Evolutionary conservation across 2,329 filamentous ascomycete species (phyloP), one percentile per base, ranked within the genome.

Genomic region (Diaporthe eres): DNA sequence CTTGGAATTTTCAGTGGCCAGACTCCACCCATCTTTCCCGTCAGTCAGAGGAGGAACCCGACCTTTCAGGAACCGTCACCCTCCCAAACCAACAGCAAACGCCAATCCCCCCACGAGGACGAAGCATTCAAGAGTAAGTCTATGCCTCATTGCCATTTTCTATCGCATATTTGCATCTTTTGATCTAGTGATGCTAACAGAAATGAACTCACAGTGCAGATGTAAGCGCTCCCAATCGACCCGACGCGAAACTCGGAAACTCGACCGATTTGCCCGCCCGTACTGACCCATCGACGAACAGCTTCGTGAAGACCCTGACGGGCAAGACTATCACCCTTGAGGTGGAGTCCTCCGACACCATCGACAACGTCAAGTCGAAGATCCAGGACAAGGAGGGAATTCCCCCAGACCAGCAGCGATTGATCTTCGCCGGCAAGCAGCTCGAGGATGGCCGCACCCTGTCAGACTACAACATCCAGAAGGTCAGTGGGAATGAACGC

Each of bases 351-450:
- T 95, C 93, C 86, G 96, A 98, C 90, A 98, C 96, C 84, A 98
- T 98, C 91, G 96, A 98, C 93, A 98, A 98, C 93, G 96, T 98
- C 89, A 98, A 98, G 94, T 94, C 93, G 90, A 98, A 98, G 94
- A 98, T 98, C 88, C 96, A 98, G 91, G 96, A 98, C 90, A 98
- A 98, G 94, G 96, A 98, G 91, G 96, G 96, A 83, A 98, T 98
- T 82, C 96, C 96, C 83, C 96, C 96, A 81, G 96, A 98, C 89
- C 96, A 98, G 89, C 96, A 98, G 92, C 96, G 96, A 85, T 88
- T 98, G 90, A 98, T 98, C 90, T 98, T 98, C 87, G 96, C 96
- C 83, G 96, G 96, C 88, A 98, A 98, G 94, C 96, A 98, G 91
- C 94, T 98, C 81, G 96, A 98, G 92, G 96, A 98, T 90, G 96